A percentile compares a stretch with the other conserved stretches of the same genome.
These are phyloP conservation scores for Trichophyton rubrum DNA, from an alignment of 2,329 filamentous ascomycete species.

Conservation along the genomic window DNA sequence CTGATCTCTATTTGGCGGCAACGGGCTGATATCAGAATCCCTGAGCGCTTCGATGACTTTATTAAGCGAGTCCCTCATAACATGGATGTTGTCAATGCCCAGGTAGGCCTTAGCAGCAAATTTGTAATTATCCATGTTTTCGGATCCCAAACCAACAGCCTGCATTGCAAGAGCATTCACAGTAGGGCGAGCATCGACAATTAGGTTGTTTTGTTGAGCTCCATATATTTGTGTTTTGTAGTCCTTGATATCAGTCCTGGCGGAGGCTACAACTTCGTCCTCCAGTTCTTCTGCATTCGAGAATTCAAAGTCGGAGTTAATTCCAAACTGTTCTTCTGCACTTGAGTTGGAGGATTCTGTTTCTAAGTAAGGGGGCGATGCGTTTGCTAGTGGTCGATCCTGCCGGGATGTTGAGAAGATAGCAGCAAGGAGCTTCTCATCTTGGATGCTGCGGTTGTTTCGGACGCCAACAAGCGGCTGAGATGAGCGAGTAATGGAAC, in stretches of 20 bases:
- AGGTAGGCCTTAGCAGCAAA: conserved; percentile 84
- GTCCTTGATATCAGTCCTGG: conserved; percentile 47
- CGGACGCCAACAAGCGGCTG: conserved; percentile 81
- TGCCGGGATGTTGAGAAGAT: conserved; percentile 69
- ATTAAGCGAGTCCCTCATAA: conserved; percentile 84
- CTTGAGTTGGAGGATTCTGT: conserved; percentile 37
- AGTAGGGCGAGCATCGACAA: conserved; percentile 87
- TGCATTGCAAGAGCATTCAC: conserved; percentile 94
- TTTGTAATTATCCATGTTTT: conserved; percentile 96
- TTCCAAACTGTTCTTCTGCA: conserved; percentile 37
- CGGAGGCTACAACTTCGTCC: conserved; percentile 50
- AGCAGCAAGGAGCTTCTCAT: conserved; percentile 82
- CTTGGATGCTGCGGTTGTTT: conserved; percentile 82
- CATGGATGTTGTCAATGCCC: conserved; percentile 95
- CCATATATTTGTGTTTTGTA: conserved; percentile 64
- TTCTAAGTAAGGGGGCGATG: conserved; percentile 29
- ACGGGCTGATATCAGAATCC: conserved; percentile 73
- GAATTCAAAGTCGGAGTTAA: conserved; percentile 38
- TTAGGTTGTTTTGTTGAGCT: conserved; percentile 84
- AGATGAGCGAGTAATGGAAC: conserved; percentile 87
- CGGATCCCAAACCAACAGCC: conserved; percentile 80
- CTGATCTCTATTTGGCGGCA: conserved; percentile 69
- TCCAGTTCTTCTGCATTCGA: conserved; percentile 54
- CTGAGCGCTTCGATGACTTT: conserved; percentile 83
- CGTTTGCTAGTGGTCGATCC: conserved; percentile 30